Percentiles rank a stretch among this genome's conserved stretches.
Conservation (phyloP, 169 alveolate genomes). For the Cryptosporidium ubiquitum region DNA sequence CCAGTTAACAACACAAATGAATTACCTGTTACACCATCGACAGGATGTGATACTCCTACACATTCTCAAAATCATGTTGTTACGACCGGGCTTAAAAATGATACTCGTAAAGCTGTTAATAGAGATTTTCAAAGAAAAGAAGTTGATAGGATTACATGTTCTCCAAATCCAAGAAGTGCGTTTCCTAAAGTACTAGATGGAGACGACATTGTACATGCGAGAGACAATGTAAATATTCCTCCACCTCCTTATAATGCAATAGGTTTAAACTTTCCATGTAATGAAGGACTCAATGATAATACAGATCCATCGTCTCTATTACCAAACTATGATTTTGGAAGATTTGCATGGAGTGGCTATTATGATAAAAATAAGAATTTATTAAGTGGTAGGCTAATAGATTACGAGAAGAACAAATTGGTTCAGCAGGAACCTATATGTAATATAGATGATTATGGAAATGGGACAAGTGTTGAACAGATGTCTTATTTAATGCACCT, state of each 20-base stretch:
- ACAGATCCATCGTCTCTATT: not conserved
- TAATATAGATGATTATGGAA: conserved; percentile 49
- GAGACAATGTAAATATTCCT: conserved; percentile 61
- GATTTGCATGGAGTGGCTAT: conserved; percentile 37
- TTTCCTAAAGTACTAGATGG: not conserved
- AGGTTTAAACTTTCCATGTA: conserved; percentile 43
- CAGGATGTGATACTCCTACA: conserved; percentile 69
- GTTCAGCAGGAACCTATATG: conserved; percentile 17
- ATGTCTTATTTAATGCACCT: conserved; percentile 73
- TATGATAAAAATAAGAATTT: conserved; percentile 4
- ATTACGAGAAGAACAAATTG: not conserved
- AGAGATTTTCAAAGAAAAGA: conserved; percentile 27
- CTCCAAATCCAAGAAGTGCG: not conserved
- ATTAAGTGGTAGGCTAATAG: not conserved
- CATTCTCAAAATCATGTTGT: conserved; percentile 2
- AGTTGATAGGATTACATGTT: not conserved
- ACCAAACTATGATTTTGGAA: conserved; percentile 54
- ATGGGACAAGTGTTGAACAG: conserved; percentile 57
- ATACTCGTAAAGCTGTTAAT: not conserved
- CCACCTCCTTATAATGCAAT: conserved; percentile 66
- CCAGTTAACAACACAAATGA: conserved; percentile 29
- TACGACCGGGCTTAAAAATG: not conserved
- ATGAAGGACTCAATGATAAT: not conserved
- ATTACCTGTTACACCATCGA: conserved; percentile 51
- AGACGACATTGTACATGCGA: conserved; percentile 44